Percentiles rank a stretch among this genome's conserved stretches.
Conservation (phyloP, 2,329 filamentous ascomycete species). For the Alternaria consortialis region DNA sequence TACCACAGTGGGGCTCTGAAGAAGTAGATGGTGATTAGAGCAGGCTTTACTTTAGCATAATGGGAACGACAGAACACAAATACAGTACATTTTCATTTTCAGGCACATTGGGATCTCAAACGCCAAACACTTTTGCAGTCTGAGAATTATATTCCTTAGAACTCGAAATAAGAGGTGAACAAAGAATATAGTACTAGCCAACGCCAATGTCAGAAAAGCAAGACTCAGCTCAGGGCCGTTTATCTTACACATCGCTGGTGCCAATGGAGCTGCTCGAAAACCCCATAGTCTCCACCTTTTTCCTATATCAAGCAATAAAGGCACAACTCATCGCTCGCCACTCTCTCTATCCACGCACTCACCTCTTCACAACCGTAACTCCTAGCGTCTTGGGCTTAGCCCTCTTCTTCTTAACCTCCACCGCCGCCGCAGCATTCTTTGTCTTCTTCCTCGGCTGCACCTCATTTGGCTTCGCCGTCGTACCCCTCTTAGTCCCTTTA, state of each 20-base stretch:
- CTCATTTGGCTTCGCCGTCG: conserved; percentile 13
- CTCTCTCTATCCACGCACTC: neutral
- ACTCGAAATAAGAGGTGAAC: neutral
- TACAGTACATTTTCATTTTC: neutral
- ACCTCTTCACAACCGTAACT: conserved; percentile 13
- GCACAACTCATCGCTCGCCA: neutral
- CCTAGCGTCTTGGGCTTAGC: neutral
- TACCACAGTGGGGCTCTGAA: conserved; percentile 11
- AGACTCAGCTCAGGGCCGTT: neutral
- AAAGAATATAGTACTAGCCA: neutral
- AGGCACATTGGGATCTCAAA: neutral
- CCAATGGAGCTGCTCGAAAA: neutral
- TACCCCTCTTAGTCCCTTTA: conserved; percentile 11
- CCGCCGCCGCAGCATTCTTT: conserved; percentile 20
- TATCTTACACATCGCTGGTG: neutral
- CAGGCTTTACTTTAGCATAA: neutral
- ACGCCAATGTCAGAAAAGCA: neutral
- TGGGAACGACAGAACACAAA: neutral
- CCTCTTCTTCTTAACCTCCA: conserved; percentile 15
- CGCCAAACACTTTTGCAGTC: neutral
- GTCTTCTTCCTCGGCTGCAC: conserved; percentile 32
- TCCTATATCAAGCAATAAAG: neutral
- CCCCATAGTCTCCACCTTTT: too few relatives aligned
- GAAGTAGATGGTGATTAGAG: neutral
- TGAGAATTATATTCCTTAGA: neutral